Evolutionary conservation across 1,139 yeast genomes (phyloP), one percentile per base, ranked within the genome.

Genomic region (Debaryomyces robertsiae): DNA sequence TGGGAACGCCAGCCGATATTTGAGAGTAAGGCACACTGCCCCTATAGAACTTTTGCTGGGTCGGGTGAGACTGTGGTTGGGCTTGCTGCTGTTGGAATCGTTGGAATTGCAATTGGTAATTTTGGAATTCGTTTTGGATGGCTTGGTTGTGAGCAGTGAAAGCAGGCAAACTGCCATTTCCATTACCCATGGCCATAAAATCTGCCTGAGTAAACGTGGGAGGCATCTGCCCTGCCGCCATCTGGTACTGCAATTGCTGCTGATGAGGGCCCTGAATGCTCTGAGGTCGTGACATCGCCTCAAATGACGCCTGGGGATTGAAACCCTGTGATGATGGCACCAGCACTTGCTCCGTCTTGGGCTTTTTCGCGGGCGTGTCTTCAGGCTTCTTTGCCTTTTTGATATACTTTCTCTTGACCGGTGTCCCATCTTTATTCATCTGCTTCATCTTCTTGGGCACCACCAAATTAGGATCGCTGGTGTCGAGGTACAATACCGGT

Each of bases 401-500:
- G 19, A 62, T 60, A 46, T 72, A 72, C 45, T 71, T 72, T 34
- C 78, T 54, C 45, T 73, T 73, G n/a, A 67, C 63, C 2, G 73
- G 76, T 16, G 75, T 67, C 9, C 73, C 69, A 39, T 69, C 75
- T 46, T 70, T 70, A 40, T 66, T 63, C 23, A 59, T 49, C 14
- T 68, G 72, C 53, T 77, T 78, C 16, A 67, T 56, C 52, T 78
- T 77, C 44, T 72, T 69, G 11, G 75, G 74, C 13, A 81, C 61
- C 9, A 61, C 67, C 40, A 79, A 68, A 42, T 71, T 68, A 9
- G 75, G 73, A 37, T 79, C 79, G 41, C 67, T 66, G 18, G 75
- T 61, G 44, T 73, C 75, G 45, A 78, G 70, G 42, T 67, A 68
- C 42, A 81, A 56, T 3, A 81, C 78, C 0, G 81, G 80, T 1